A percentile compares a stretch with the other conserved stretches of the same genome.
Evolutionary conservation across 164 flowering plant species (phyloP).

Genomic region (Magnolia kwangsiensis): DNA sequence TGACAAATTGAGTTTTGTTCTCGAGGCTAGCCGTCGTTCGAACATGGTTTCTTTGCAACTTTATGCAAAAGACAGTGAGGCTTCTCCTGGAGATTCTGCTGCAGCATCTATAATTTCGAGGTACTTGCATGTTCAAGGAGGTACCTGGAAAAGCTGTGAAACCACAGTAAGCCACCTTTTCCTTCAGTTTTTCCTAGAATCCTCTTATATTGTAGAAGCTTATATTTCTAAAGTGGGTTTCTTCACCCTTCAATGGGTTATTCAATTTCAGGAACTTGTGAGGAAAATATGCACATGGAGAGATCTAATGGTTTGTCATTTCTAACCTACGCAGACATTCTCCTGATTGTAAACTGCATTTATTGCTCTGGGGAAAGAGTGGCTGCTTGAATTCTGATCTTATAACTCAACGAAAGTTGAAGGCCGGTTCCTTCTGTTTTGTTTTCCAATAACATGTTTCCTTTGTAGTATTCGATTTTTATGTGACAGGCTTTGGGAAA

Average conservation of each 20-base stretch:
- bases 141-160: conserved; percentile 24
- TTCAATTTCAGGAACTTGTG: conserved; percentile 65
- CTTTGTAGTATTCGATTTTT: neutral
- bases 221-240: neutral
- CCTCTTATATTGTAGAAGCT: neutral
- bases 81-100: conserved; percentile 75
- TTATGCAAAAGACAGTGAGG: conserved; percentile 72
- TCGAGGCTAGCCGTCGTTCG: conserved; percentile 91
- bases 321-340: neutral
- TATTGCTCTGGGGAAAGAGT: neutral
- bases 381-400: neutral
- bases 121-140: conserved; percentile 42
- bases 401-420: neutral
- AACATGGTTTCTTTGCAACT: conserved; percentile 81
- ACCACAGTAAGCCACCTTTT: conserved; percentile 37
- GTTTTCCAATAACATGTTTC: neutral
- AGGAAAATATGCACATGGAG: conserved; percentile 83
- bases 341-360: conserved; percentile 2
- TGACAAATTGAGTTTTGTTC: conserved; percentile 59
- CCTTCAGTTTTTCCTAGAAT: conserved; percentile 2
- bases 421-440: neutral
- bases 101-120: conserved; percentile 74
- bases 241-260: neutral
- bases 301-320: conserved; percentile 88
- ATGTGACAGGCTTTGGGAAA: neutral